Percentiles rank a stretch among this genome's conserved stretches.
Conservation (phyloP, 139 green algal genomes). For the Desmodesmus armatus region DNA sequence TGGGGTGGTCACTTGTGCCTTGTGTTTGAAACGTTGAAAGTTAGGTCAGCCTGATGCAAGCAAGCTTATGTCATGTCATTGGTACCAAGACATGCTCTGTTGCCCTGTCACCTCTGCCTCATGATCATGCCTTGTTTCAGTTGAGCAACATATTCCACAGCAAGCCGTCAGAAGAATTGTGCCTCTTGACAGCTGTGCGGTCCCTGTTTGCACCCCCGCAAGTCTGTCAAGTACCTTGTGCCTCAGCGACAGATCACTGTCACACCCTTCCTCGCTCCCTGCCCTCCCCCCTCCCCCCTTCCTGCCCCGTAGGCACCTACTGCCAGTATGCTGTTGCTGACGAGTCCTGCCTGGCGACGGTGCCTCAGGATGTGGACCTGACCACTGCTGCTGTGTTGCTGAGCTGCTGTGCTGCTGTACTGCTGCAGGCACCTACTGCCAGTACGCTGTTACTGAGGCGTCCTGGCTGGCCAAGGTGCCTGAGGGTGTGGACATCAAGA, state of each 20-base stretch:
- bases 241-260: too few relatives aligned
- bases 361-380: neutral
- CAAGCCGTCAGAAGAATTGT: neutral
- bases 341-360: neutral
- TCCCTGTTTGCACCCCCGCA: too few relatives aligned
- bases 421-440: neutral
- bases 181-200: neutral
- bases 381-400: neutral
- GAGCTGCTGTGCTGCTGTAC: neutral
- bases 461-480: slow-evolving; percentile 37
- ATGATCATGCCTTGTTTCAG: too few relatives aligned
- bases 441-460: slow-evolving; percentile 24
- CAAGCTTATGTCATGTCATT: neutral
- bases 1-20: neutral
- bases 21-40: neutral
- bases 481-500: slow-evolving; percentile 15
- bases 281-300: neutral
- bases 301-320: neutral
- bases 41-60: neutral
- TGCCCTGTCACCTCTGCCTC: too few relatives aligned
- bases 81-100: too few relatives aligned
- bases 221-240: too few relatives aligned
- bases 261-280: neutral
- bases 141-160: neutral
- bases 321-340: slow-evolving; percentile 8